Evolutionary conservation across 805 yeast species (phyloP), one percentile per base, ranked within the genome.

Genomic region (Cyberlindnera japonica): DNA sequence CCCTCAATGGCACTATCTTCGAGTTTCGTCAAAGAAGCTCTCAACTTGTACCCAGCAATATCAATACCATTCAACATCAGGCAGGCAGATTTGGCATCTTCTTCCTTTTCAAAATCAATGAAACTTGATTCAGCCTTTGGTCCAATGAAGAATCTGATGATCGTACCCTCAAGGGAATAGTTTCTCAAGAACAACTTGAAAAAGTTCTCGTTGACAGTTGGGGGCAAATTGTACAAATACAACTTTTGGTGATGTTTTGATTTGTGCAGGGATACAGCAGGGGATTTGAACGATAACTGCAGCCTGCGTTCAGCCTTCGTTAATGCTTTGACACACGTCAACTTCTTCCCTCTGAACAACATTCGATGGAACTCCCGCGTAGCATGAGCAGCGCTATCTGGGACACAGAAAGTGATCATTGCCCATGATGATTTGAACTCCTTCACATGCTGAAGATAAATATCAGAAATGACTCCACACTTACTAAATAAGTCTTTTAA

Each of bases 381-480:
- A 7, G 79, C 74, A 15, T 54, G 56, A 19, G 72, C 50, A 1
- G 80, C 75, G 47, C 69, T 71, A n/a, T 64, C 63, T 47, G 69
- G 71, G 18, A 52, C 57, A 18, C 60, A 57, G 53, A 71, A 79
- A 17, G 72, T 72, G 22, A 80, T 62, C 43, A 71, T 75, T 0
- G 77, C 81, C 58, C 73, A 74, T 27, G 50, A 50, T 1, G 58
- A 53, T 13, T 50, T 54, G 33, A 47, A 57, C 31, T 51, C 58
- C n/a, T 58, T 59, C 14, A 61, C 56, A 13, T 58, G 54, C 2
- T 87, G 86, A 51, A 80, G 62, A 38, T 71, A 76, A 11, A 76
- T 65, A 1, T 74, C 67, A 17, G 70, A 74, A 24, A 83, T 68
- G 4, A 62, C 61, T 23, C 81, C 79, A 50, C 68, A 75, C 25